Conservation (phyloP, 2,329 filamentous ascomycete species). For the Colletotrichum sp. region DNA sequence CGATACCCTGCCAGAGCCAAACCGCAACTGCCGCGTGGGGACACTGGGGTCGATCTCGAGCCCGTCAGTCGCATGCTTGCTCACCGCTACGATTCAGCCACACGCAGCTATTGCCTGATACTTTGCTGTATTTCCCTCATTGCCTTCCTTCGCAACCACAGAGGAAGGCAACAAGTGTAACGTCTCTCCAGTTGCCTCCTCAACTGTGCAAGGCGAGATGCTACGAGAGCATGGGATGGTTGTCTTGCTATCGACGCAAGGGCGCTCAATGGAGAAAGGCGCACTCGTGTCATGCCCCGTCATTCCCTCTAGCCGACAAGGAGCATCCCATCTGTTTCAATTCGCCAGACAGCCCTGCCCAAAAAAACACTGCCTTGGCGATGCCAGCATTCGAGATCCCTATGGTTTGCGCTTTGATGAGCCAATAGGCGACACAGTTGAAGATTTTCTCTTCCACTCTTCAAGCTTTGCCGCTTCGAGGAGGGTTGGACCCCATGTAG, state of each 20-base stretch:
- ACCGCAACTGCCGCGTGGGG: slow-evolving; percentile 13
- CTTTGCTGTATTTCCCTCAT: not conserved
- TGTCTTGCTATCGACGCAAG: not conserved
- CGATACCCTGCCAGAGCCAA: not conserved
- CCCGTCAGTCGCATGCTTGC: not conserved
- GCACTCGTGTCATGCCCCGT: not conserved
- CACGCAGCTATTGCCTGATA: not conserved
- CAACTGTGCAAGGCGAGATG: not conserved
- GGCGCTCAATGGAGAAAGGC: not conserved
- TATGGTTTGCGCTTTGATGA: not conserved
- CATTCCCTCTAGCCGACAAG: not conserved
- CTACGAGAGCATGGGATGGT: not conserved
- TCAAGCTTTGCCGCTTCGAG: not conserved
- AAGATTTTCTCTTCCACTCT: not conserved
- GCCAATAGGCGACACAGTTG: not conserved
- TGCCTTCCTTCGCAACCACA: not conserved
- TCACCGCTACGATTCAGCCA: not conserved
- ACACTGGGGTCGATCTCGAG: slow-evolving; percentile 2
- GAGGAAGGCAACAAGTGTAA: slow-evolving; percentile 2
- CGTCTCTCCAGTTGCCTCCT: not conserved
- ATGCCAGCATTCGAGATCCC: not conserved
- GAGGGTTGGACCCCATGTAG: not conserved
- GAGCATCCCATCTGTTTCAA: not conserved
- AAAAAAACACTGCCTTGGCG: not conserved
- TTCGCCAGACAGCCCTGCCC: slow-evolving; percentile 16